These are phyloP conservation scores for Spencermartinsiella ligniputridi DNA, from an alignment of 1,139 yeast species.

Conservation along the genomic window DNA sequence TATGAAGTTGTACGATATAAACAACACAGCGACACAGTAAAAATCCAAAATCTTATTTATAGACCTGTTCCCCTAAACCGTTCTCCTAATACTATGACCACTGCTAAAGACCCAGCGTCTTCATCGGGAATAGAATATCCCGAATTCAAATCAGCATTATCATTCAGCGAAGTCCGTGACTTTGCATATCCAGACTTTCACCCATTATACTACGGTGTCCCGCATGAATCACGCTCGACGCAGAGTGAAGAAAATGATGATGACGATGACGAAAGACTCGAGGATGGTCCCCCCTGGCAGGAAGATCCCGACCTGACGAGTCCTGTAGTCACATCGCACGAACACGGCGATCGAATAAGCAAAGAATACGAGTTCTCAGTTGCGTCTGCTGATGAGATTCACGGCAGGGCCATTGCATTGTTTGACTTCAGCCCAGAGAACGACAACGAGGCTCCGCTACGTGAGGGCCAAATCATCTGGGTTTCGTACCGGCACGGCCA, in stretches of 20 bases:
- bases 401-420: slow-evolving; percentile 72
- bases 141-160: slow-evolving; percentile 33
- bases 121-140: slow-evolving; percentile 15
- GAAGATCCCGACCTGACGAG: slow-evolving; percentile 30
- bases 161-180: slow-evolving; percentile 55
- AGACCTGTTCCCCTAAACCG: too few species aligned
- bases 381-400: slow-evolving; percentile 39
- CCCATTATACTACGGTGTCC: slow-evolving; percentile 61
- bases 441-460: slow-evolving; percentile 78
- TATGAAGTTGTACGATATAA: too few species aligned
- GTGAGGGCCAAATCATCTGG: slow-evolving; percentile 81
- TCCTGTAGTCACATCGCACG: slow-evolving; percentile 25
- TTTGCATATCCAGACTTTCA: slow-evolving; percentile 68
- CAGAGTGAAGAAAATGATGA: slow-evolving; percentile 23
- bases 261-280: slow-evolving; percentile 20
- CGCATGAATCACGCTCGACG: slow-evolving; percentile 22
- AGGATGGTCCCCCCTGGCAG: slow-evolving; percentile 35
- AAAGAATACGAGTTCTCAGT: slow-evolving; percentile 33
- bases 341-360: slow-evolving; percentile 30
- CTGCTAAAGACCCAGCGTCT: neutral
- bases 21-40: too few species aligned
- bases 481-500: slow-evolving; percentile 92
- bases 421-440: slow-evolving; percentile 91
- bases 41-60: too few species aligned
- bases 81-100: too few species aligned